Evolutionary conservation across 176 grass and related monocot genomes (phyloP).

Genomic region (Raddia guianensis): DNA sequence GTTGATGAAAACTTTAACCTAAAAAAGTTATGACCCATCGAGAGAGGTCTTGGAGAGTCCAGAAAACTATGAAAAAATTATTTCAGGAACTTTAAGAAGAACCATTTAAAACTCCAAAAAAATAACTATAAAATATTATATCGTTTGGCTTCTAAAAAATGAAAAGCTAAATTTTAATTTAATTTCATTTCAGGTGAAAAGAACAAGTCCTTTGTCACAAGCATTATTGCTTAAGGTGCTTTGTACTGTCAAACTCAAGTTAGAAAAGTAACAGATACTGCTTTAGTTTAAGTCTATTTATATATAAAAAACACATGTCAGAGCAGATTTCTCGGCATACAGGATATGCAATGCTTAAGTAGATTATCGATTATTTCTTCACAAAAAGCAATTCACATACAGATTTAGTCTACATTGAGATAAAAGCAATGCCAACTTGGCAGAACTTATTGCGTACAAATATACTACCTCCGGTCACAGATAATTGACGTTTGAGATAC

Average conservation of each 20-base stretch:
- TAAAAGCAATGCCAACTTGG: neutral
- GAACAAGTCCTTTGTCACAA: neutral
- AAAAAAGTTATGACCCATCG: no score
- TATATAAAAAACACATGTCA: neutral
- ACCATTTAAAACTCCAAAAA: no score
- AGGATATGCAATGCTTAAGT: neutral
- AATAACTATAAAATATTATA: no score
- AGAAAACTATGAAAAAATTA: no score
- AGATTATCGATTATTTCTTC: neutral
- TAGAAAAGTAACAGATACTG: neutral
- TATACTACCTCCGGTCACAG: neutral
- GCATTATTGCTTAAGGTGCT: neutral
- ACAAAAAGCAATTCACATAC: neutral
- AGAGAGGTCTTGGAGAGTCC: no score
- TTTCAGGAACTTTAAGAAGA: no score
- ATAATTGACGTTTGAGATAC: no score
- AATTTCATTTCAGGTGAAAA: no score
- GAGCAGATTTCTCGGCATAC: constrained; percentile 7
- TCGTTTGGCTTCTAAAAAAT: no score
- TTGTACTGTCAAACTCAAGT: neutral
- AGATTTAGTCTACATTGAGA: neutral
- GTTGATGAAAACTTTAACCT: no score
- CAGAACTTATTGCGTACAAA: constrained; percentile 2
- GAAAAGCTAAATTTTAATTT: no score
- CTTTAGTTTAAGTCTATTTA: constrained; percentile 21